Conservation (phyloP, 1,284 basidiomycete genomes). For the Coniferiporia weirii region DNA sequence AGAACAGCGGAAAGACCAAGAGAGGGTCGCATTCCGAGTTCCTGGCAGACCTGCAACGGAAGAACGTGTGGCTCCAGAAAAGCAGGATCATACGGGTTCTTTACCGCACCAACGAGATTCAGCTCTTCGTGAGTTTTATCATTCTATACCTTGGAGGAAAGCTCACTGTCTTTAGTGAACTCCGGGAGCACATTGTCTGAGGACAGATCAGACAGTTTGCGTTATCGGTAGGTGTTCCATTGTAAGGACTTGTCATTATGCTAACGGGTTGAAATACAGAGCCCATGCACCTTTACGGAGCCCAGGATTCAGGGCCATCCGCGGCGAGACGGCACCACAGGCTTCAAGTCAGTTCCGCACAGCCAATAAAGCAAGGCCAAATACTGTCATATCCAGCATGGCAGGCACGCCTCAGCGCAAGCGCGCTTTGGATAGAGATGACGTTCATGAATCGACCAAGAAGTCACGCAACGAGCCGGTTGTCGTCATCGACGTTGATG, state of each 20-base stretch:
- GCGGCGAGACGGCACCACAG: neutral
- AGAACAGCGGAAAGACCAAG: neutral
- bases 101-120: neutral
- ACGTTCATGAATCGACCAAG: neutral
- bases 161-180: neutral
- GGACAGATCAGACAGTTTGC: neutral
- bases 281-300: neutral
- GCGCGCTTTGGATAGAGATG: constrained; percentile 1
- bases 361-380: neutral
- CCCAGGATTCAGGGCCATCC: neutral
- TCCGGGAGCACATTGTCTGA: neutral
- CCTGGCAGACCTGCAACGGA: neutral
- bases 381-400: neutral
- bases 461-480: neutral
- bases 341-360: neutral
- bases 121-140: neutral
- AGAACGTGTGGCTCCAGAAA: neutral
- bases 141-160: neutral
- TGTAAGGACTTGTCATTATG: too few relatives aligned
- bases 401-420: neutral
- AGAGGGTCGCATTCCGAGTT: neutral
- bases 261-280: neutral
- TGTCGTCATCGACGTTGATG: neutral
- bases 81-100: neutral
- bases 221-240: neutral